Conservation (phyloP, 371 early-diverging fungal species). For the Synchytrium microbalum region DNA sequence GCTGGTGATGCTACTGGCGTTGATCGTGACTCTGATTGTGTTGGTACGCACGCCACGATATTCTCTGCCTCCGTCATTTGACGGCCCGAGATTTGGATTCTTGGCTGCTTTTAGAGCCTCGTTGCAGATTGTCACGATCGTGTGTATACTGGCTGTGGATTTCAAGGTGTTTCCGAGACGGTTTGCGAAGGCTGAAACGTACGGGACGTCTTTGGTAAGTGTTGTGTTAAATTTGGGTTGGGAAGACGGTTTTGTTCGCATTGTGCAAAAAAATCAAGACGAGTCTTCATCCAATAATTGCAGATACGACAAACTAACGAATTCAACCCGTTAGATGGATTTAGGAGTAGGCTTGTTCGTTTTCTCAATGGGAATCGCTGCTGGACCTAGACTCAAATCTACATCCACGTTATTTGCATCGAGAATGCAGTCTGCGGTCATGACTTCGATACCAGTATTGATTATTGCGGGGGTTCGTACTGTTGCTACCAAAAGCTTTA, state of each 20-base stretch:
- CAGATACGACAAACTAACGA: too few species aligned
- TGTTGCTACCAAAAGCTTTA: constrained; percentile 63
- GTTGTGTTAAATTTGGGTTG: not conserved
- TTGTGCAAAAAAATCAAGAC: too few species aligned
- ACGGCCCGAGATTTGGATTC: constrained; percentile 46
- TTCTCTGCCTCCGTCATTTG: not conserved
- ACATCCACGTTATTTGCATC: constrained; percentile 18
- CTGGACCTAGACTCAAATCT: constrained; percentile 33
- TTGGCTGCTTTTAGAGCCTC: constrained; percentile 58
- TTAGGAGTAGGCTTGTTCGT: constrained; percentile 77
- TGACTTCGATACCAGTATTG: constrained; percentile 49
- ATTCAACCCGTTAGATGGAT: constrained; percentile 65
- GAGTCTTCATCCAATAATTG: too few species aligned
- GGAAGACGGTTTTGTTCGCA: too few species aligned
- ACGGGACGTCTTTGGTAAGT: constrained; percentile 79
- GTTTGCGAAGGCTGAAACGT: constrained; percentile 88
- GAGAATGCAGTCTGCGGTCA: constrained; percentile 9
- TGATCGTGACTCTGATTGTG: not conserved
- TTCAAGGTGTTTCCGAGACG: constrained; percentile 86
- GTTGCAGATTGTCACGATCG: constrained; percentile 52
- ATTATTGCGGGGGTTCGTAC: constrained; percentile 64
- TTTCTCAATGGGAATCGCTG: constrained; percentile 71
- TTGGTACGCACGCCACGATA: not conserved
- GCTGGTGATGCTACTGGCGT: not conserved
- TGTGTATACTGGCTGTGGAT: constrained; percentile 85